Conservation (phyloP, 805 yeast genomes). For the Lipomyces spencermartinsiae region DNA sequence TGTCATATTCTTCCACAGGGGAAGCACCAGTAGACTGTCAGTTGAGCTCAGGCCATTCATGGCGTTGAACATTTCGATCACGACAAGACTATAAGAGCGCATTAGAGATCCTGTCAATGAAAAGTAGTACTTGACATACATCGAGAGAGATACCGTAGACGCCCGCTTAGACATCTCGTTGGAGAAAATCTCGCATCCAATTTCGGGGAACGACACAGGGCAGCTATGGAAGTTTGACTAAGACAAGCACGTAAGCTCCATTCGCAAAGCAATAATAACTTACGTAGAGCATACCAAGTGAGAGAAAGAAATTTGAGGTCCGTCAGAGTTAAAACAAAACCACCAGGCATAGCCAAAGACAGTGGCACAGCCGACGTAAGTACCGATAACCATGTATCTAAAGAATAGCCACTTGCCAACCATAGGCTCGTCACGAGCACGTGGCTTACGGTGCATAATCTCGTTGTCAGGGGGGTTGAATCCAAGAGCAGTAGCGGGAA, state of each 20-base stretch:
- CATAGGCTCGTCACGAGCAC: slow-evolving; percentile 49
- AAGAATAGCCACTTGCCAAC: slow-evolving; percentile 50
- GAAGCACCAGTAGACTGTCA: slow-evolving; percentile 49
- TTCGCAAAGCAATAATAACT: neutral
- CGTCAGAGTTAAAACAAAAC: slow-evolving; percentile 46
- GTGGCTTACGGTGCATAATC: slow-evolving; percentile 50
- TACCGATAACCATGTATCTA: slow-evolving; percentile 50
- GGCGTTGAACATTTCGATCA: slow-evolving; percentile 53
- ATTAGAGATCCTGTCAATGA: neutral
- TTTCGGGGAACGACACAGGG: slow-evolving; percentile 34
- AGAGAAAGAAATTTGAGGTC: slow-evolving; percentile 48
- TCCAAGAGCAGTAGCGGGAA: slow-evolving; percentile 67
- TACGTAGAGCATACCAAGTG: slow-evolving; percentile 39
- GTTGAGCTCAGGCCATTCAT: slow-evolving; percentile 50
- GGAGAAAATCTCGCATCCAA: slow-evolving; percentile 48
- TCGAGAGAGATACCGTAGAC: slow-evolving; percentile 51
- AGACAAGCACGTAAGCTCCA: neutral
- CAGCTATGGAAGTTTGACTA: slow-evolving; percentile 49
- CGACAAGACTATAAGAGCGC: slow-evolving; percentile 41
- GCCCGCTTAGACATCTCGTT: slow-evolving; percentile 44
- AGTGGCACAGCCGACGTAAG: slow-evolving; percentile 52
- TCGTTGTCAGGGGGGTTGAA: slow-evolving; percentile 52
- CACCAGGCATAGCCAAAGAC: slow-evolving; percentile 54
- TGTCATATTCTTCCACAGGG: slow-evolving; percentile 50
- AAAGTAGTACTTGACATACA: slow-evolving; percentile 20